Evolutionary conservation across 371 early-diverging fungal genomes (phyloP).

Genomic region (Mucor racemosus): DNA sequence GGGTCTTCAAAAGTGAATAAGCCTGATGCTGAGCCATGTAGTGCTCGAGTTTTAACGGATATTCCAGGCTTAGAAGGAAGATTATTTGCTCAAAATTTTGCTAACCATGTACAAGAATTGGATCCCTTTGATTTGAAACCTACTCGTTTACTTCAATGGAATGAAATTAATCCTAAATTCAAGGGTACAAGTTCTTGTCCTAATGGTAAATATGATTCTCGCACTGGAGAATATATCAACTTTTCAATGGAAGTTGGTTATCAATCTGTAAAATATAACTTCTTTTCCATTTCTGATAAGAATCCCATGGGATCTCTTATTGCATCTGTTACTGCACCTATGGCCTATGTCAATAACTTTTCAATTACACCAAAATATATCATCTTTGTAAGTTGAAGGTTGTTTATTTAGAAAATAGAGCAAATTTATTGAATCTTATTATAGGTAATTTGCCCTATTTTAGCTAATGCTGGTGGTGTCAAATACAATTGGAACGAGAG

Average conservation of each 20-base stretch:
- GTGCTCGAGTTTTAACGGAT: slow-evolving; percentile 47
- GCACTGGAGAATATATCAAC: slow-evolving; percentile 74
- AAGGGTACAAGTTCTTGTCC: slow-evolving; percentile 73
- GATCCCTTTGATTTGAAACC: slow-evolving; percentile 77
- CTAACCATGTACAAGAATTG: slow-evolving; percentile 71
- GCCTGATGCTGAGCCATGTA: slow-evolving; percentile 64
- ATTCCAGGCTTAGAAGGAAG: slow-evolving; percentile 63
- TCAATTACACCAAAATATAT: slow-evolving; percentile 73
- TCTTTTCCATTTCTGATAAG: slow-evolving; percentile 64
- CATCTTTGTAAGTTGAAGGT: slow-evolving; percentile 52
- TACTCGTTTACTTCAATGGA: slow-evolving; percentile 63
- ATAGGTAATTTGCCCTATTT: slow-evolving; percentile 54
- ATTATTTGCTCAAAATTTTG: slow-evolving; percentile 60
- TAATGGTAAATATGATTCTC: slow-evolving; percentile 69
- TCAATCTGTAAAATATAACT: slow-evolving; percentile 65
- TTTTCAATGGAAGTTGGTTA: slow-evolving; percentile 74
- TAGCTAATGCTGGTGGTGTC: slow-evolving; percentile 60
- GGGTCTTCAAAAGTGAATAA: slow-evolving; percentile 52
- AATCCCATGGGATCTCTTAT: slow-evolving; percentile 68
- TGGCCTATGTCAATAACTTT: slow-evolving; percentile 76
- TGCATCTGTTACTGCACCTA: slow-evolving; percentile 63
- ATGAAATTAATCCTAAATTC: slow-evolving; percentile 71
- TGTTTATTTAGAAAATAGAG: background rate
- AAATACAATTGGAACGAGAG: slow-evolving; percentile 72
- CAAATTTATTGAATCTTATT: background rate